Evolutionary conservation across 345 rosid genomes (phyloP).

Genomic region (Eucalyptus rudis): DNA sequence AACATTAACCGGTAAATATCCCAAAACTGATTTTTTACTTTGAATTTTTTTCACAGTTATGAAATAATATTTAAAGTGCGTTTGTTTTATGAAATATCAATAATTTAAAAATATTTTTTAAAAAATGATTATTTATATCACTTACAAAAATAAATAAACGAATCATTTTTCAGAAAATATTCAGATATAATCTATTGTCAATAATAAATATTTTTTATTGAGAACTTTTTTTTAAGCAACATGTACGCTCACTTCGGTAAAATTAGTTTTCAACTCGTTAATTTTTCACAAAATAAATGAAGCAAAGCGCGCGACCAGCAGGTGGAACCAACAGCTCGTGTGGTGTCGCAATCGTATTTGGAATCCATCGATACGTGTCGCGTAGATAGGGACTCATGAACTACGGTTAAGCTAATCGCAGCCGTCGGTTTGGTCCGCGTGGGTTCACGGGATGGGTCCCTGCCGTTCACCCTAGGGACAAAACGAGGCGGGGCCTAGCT

Average conservation of each 20-base stretch:
- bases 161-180: no score
- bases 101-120: no score
- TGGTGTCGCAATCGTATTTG: not conserved
- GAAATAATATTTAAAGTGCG: not conserved
- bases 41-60: not conserved
- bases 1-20: not conserved
- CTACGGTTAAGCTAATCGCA: not conserved
- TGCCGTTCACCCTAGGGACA: not conserved
- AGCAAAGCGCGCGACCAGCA: not conserved
- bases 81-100: no score
- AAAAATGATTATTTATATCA: accelerated
- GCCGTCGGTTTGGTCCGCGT: not conserved
- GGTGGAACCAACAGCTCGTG: not conserved
- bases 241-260: no score
- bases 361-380: not conserved
- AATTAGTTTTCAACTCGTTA: no score
- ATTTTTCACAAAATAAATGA: not conserved
- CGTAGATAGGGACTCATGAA: not conserved
- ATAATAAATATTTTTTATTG: no score
- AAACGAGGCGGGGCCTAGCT: not conserved
- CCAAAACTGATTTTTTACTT: not conserved
- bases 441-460: not conserved
- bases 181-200: no score
- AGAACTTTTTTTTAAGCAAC: accelerated
- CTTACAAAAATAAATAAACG: no score